Base-by-base conservation (phyloP, 768 basidiomycete genomes). In the Lentinula boryana region DNA sequence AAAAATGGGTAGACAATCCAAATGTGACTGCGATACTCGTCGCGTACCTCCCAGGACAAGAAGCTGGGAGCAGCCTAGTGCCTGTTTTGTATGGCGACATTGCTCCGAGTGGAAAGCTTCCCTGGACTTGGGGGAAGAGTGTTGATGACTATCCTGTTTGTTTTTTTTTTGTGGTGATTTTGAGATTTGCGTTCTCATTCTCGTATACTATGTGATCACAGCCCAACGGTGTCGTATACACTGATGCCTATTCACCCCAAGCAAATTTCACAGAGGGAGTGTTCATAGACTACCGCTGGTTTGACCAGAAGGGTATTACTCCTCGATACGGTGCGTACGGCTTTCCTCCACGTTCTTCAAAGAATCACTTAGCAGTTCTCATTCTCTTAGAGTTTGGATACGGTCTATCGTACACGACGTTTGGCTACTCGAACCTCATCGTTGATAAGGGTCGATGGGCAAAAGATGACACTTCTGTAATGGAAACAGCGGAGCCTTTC, bases 91-190 rank as follows among this genome's bases (percentile, higher is more conserved):
- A 75, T 58, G 83, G 83, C 13, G 71, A 67, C 32, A 75, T 76
- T 61, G 83, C 80, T 68, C 82, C 82, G 2, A 76, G 75, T n/a
- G 83, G 76, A 1, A 68, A 78, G 31, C 69, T 84, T 10, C 80
- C 83, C 6, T 84, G 80, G 68, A 84, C 83, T 4, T 80, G 83
- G 60, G 81, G 79, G 32, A 80, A 78, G 71, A 60, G 68, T n/a
- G 54, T 69, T 2, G 43, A 63, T 13, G 82, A 84, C 66, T 84
- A 83, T 65, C 62, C 73, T n/a, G 77, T 76, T 27, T 33, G 56
- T 54, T 15, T 60, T 9, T 21, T 40, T 51, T 27, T 27, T 27
- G 27, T 8, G 36, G 36, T 13, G 36, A 38, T 38, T 8, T 38
- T 38, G 36, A 8, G 36, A 38, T 27, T 27, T 27, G 27, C 2